These are phyloP conservation scores for Ogataea nakhonphanomensis DNA, from an alignment of 805 yeast species.

Conservation along the genomic window DNA sequence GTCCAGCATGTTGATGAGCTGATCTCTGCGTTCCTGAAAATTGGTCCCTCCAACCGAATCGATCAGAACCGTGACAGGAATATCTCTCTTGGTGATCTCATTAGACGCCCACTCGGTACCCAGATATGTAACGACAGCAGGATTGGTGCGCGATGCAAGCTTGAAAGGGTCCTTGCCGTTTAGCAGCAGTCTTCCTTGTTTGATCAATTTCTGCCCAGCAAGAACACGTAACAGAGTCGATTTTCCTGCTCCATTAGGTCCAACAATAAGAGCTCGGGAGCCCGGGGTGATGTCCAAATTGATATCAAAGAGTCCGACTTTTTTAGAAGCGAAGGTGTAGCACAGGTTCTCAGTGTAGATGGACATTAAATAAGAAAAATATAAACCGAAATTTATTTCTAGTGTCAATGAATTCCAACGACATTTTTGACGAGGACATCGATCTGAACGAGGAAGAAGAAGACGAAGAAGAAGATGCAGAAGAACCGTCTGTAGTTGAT, in stretches of 20 bases:
- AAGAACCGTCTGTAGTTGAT: conserved; percentile 19
- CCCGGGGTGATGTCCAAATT: conserved; percentile 61
- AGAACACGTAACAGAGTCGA: conserved; percentile 79
- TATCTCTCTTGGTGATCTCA: conserved; percentile 84
- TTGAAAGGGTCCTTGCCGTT: conserved; percentile 85
- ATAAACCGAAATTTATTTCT: neutral
- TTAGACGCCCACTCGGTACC: conserved; percentile 99
- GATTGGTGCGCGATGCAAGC: conserved; percentile 25
- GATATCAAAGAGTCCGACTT: conserved; percentile 67
- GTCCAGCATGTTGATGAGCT: conserved; percentile 72
- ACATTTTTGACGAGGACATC: conserved; percentile 28
- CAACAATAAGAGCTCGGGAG: conserved; percentile 74
- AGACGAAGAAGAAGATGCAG: conserved; percentile 22
- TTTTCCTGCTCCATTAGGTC: conserved; percentile 98
- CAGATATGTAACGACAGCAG: conserved; percentile 55
- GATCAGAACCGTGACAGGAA: conserved; percentile 76
- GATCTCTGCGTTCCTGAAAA: conserved; percentile 72
- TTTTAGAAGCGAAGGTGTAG: conserved; percentile 62
- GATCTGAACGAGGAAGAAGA: conserved; percentile 23
- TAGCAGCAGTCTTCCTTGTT: conserved; percentile 64
- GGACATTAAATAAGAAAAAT: conserved; percentile 36
- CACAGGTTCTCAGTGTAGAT: conserved; percentile 62
- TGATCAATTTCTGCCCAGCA: conserved; percentile 88
- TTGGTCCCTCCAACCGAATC: conserved; percentile 77
- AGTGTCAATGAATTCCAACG: conserved; percentile 23